phyloP scores from a whole-genome alignment of 2,329 filamentous ascomycete species.

The Colletotrichum filicis region DNA sequence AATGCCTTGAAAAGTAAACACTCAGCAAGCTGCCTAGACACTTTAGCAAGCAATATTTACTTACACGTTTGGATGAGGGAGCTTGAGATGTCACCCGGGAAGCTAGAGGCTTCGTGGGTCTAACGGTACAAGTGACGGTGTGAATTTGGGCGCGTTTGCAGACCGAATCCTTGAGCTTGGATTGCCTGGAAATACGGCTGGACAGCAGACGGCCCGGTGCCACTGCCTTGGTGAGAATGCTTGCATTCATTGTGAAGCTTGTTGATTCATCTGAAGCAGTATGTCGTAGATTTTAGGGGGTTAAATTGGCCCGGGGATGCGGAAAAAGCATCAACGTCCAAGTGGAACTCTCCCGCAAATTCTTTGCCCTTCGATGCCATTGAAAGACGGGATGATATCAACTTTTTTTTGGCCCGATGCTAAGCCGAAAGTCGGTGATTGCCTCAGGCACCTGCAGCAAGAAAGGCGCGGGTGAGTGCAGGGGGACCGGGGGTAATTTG shows the following conservation, averaged over 20 bases:
- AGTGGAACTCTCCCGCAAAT: conserved; percentile 38
- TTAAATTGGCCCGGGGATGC: conserved; percentile 24
- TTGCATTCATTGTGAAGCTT: conserved; percentile 57
- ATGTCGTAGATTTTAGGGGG: conserved; percentile 19
- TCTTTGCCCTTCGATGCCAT: conserved; percentile 40
- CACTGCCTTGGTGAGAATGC: conserved; percentile 57
- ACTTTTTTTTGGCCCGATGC: conserved; percentile 33
- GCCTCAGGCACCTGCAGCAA: conserved; percentile 20
- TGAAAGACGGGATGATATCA: conserved; percentile 34
- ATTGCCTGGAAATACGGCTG: conserved; percentile 49
- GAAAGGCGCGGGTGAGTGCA: background rate
- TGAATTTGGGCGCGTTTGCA: conserved; percentile 45
- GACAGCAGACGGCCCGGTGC: conserved; percentile 56
- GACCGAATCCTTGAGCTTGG: conserved; percentile 53
- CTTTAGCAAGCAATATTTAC: background rate
- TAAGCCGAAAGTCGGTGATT: conserved; percentile 29
- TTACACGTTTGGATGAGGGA: conserved; percentile 36
- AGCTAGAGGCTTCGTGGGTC: conserved; percentile 33
- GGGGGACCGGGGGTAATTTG: background rate
- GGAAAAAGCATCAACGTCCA: conserved; percentile 24
- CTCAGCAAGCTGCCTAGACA: background rate
- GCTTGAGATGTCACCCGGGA: conserved; percentile 44
- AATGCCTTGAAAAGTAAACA: conserved; percentile 56
- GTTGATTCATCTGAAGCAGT: conserved; percentile 31
- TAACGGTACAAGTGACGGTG: conserved; percentile 30